Conservation (phyloP, 345 rosid genomes). For the Sonneratia caseolaris region DNA sequence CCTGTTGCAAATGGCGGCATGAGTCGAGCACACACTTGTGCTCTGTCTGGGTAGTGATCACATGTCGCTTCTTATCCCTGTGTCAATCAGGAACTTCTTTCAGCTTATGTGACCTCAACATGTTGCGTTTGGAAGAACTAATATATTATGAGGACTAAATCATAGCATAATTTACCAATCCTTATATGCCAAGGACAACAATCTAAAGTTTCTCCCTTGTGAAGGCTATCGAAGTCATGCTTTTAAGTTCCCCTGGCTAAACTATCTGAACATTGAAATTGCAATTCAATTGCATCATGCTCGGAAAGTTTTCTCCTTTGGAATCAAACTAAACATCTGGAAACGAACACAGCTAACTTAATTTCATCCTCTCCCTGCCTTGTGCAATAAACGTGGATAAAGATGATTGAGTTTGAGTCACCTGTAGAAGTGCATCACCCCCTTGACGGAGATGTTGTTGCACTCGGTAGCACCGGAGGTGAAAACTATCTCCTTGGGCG, state of each 20-base stretch:
- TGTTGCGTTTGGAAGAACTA: background rate
- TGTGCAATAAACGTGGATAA: background rate
- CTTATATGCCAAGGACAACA: background rate
- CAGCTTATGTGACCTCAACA: background rate
- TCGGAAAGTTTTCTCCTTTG: no score
- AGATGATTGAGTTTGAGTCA: background rate
- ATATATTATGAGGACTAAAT: background rate
- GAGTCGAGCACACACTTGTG: constrained; percentile 95
- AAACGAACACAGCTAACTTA: background rate
- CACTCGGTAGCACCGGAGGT: constrained; percentile 96
- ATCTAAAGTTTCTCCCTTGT: background rate
- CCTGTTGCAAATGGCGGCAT: constrained; percentile 91
- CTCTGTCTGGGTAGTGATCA: constrained; percentile 90
- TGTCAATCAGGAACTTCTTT: background rate
- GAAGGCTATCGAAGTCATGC: background rate
- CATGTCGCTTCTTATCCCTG: constrained; percentile 73
- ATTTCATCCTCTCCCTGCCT: background rate
- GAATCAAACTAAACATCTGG: background rate
- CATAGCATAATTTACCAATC: background rate
- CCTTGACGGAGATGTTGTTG: constrained; percentile 76
- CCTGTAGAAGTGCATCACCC: constrained; percentile 84
- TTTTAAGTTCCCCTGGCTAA: background rate
- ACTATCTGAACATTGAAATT: background rate
- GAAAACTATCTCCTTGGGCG: constrained; percentile 81
- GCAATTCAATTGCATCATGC: background rate